A percentile compares a stretch with the other conserved stretches of the same genome.
Evolutionary conservation across 345 rosid species (phyloP).

Genomic region (Eucalyptus fibrosa): DNA sequence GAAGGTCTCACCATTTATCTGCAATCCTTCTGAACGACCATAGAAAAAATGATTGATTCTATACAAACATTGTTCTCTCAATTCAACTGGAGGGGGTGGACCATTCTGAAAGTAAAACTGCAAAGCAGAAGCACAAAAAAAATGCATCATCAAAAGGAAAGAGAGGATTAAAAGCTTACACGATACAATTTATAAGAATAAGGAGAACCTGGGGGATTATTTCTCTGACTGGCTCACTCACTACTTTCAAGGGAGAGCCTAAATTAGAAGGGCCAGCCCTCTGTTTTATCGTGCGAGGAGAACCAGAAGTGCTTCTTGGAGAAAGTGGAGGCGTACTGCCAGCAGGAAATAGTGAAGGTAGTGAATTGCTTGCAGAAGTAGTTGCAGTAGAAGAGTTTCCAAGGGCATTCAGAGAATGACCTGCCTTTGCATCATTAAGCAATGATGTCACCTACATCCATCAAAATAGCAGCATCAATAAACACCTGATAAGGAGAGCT

Average conservation of each 20-base stretch:
- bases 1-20: slow-evolving; percentile 38
- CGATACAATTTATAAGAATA: not conserved
- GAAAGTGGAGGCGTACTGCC: slow-evolving; percentile 98
- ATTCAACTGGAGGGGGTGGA: slow-evolving; percentile 68
- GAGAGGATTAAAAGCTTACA: not conserved
- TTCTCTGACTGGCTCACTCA: slow-evolving; percentile 73
- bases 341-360: slow-evolving; percentile 94
- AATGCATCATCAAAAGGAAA: not conserved
- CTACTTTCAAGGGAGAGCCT: slow-evolving; percentile 79
- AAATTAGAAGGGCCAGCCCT: slow-evolving; percentile 75
- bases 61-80: slow-evolving; percentile 60
- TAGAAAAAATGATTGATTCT: slow-evolving; percentile 64
- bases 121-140: not conserved
- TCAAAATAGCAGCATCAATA: not conserved
- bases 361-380: slow-evolving; percentile 37
- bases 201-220: slow-evolving; percentile 80
- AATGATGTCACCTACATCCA: slow-evolving; percentile 47
- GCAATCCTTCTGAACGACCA: slow-evolving; percentile 64
- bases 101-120: slow-evolving; percentile 97
- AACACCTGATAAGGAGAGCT: not conserved
- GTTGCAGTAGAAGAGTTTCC: slow-evolving; percentile 51
- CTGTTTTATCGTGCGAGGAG: slow-evolving; percentile 76
- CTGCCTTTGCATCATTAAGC: slow-evolving; percentile 73
- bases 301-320: slow-evolving; percentile 79
- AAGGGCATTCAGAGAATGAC: slow-evolving; percentile 58